Evolutionary conservation across 306 rosid species (phyloP).

Genomic region (Prunus davidiana): DNA sequence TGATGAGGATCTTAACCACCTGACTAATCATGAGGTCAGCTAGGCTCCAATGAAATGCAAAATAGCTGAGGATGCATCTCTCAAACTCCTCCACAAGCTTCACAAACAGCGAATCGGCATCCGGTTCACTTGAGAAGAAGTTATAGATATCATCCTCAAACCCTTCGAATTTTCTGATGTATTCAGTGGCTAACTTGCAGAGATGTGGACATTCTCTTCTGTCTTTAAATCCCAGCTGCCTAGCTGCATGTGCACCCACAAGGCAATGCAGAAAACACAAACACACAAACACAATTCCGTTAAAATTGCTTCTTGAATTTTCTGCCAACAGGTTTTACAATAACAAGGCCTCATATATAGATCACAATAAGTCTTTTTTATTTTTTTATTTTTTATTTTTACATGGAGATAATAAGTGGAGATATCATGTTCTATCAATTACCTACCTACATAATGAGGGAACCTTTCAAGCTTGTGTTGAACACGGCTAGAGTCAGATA

Average conservation of each 20-base stretch:
- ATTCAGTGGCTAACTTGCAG: slow-evolving; percentile 83
- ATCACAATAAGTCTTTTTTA: background rate
- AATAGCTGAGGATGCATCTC: slow-evolving; percentile 94
- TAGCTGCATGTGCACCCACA: slow-evolving; percentile 52
- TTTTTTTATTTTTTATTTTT: too few species aligned
- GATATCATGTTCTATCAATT: background rate
- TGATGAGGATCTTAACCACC: slow-evolving; percentile 35
- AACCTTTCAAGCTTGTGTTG: slow-evolving; percentile 80
- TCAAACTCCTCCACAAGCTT: slow-evolving; percentile 98
- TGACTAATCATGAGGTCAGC: slow-evolving; percentile 80
- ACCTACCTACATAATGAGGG: slow-evolving; percentile 88
- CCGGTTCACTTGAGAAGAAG: slow-evolving; percentile 65
- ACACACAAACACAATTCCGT: too few species aligned
- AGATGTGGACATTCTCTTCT: slow-evolving; percentile 72
- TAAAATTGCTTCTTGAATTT: too few species aligned
- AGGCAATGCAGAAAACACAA: background rate
- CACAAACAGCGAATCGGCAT: slow-evolving; percentile 84
- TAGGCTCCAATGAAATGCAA: slow-evolving; percentile 87
- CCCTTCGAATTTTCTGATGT: slow-evolving; percentile 67
- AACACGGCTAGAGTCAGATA: slow-evolving; percentile 35
- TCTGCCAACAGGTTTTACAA: too few species aligned
- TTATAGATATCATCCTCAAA: slow-evolving; percentile 78
- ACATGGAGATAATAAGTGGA: background rate
- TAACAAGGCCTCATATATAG: background rate
- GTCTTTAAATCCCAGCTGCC: slow-evolving; percentile 92